Evolutionary conservation across 306 rosid species (phyloP).

Genomic region (Prosopis cineraria): DNA sequence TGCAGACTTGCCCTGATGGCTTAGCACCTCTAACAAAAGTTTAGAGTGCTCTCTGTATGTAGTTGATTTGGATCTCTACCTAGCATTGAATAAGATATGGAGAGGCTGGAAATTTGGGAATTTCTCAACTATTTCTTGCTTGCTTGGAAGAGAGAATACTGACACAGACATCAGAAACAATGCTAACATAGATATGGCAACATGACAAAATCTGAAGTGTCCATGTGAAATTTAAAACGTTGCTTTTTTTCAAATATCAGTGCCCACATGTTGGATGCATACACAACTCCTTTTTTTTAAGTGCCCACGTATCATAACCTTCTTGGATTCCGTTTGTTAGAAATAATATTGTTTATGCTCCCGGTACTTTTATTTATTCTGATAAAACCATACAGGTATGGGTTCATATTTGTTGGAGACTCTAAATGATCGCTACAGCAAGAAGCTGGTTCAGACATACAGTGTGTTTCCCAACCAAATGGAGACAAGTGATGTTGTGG

Average conservation of each 20-base stretch:
- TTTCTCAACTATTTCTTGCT: neutral
- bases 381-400: slow-evolving; percentile 61
- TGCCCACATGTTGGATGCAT: neutral
- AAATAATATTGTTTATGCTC: neutral
- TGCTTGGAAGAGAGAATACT: neutral
- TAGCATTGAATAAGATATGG: neutral
- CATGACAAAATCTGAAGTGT: neutral
- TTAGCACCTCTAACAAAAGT: neutral
- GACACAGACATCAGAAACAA: neutral
- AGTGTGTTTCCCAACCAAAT: slow-evolving; percentile 98
- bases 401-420: slow-evolving; percentile 95
- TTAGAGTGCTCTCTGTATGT: neutral
- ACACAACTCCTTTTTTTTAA: neutral
- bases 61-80: neutral
- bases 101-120: neutral
- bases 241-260: neutral
- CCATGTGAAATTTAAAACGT: neutral
- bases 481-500: slow-evolving; percentile 99
- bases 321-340: neutral
- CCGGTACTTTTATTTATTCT: slow-evolving; percentile 5
- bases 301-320: neutral
- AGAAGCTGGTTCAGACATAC: slow-evolving; percentile 94
- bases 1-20: neutral
- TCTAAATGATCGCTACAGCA: slow-evolving; percentile 96
- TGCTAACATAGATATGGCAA: neutral